Base-by-base conservation (phyloP, 331 rosid species). In the Rosa hybrid region DNA sequence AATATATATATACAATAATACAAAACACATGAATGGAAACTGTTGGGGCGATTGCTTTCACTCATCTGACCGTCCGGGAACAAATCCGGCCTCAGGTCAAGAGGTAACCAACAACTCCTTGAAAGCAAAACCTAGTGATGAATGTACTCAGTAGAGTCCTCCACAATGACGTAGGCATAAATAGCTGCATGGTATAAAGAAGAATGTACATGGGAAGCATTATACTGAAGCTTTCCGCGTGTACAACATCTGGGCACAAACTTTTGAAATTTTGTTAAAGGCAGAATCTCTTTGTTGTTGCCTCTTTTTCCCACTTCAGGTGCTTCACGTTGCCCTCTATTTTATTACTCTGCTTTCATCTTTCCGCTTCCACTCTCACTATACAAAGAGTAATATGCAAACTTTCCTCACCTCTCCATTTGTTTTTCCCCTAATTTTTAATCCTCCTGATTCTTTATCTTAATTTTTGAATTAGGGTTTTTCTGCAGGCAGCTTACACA, bases 401-500 rank as follows among this genome's bases (percentile, higher is more conserved):
- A 7, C 48, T 62, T 64, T 50, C 46, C 63, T 79, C 44, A 6
- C 49, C 30, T 51, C 30, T 53, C 10, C 54, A 20, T 39, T 38
- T 67, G 39, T 76, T 12, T 45, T 46, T 20, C 25, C 42, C 38
- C 39, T 64, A n/a, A 72, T 74, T 51, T n/a, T 49, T 23, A 79
- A 72, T 78, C 18, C 12, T n/a, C 81, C 39, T 69, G 27, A 57
- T 1, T 72, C n/a, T n/a, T 30, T n/a, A 56, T 38, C 68, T 54
- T 53, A 16, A 46, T 60, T 11, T 51, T 13, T 20, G 51, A 62
- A 71, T 18, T 71, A 44, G 1, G 62, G 62, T 57, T 49, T 68
- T 76, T 88, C 79, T 39, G 74, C 54, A 30, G 84, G 74, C 86
- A 86, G 89, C 85, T 76, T 57, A 45, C 90, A 75, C 72, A 81